phyloP scores from a whole-genome alignment of 768 basidiomycete species.

The Podaxis carcinomalis region DNA sequence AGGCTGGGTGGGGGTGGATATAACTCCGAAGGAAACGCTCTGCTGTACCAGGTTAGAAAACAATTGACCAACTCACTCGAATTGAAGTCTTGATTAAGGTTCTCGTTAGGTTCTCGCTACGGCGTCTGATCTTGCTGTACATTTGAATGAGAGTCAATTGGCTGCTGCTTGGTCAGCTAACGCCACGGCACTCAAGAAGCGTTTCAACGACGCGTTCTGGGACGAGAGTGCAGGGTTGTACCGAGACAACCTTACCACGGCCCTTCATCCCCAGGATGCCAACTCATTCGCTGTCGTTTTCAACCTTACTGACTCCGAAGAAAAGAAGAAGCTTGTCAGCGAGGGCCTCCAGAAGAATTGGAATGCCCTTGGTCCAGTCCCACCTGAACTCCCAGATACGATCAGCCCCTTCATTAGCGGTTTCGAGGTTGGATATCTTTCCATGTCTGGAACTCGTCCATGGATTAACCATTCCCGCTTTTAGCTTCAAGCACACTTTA shows the following conservation, averaged over 20 bases:
- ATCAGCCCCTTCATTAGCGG: constrained; percentile 58
- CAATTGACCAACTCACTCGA: neutral
- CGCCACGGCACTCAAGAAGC: constrained; percentile 43
- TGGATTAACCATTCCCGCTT: neutral
- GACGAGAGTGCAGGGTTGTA: constrained; percentile 43
- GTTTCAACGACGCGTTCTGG: constrained; percentile 53
- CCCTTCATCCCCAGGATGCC: constrained; percentile 52
- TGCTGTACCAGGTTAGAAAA: constrained; percentile 39
- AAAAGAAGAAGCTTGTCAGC: constrained; percentile 39
- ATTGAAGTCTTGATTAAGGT: neutral
- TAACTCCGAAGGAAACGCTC: constrained; percentile 53
- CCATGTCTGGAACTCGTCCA: neutral
- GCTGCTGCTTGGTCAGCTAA: constrained; percentile 36
- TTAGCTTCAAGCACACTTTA: constrained; percentile 57
- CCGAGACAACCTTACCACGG: constrained; percentile 49
- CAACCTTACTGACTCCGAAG: constrained; percentile 39
- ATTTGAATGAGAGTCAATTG: constrained; percentile 30
- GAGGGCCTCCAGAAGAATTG: constrained; percentile 46
- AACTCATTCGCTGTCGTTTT: constrained; percentile 54
- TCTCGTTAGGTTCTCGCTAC: constrained; percentile 41
- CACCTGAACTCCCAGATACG: constrained; percentile 54
- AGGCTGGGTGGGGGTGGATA: constrained; percentile 50
- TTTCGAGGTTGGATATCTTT: constrained; percentile 39
- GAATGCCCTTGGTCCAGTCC: constrained; percentile 47
- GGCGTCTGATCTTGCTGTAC: constrained; percentile 37